A percentile compares a stretch with the other conserved stretches of the same genome.
Conservation (phyloP, 305 asterid species). For the Stenogyne calaminthoides region DNA sequence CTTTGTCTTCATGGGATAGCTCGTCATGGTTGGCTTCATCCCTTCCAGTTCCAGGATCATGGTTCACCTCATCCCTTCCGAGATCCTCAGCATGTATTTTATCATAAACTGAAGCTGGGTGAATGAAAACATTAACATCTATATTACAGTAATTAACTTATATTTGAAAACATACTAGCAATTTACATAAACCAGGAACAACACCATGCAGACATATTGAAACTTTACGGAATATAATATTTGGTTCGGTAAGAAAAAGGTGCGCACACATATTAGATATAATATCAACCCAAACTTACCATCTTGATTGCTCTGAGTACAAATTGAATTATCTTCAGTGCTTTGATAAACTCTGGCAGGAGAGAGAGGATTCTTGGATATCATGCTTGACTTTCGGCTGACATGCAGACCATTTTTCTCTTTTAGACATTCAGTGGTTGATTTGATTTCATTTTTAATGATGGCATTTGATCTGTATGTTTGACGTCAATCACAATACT, state of each 20-base stretch:
- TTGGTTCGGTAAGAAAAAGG: not conserved
- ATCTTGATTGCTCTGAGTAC: conserved; percentile 46
- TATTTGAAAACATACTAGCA: not conserved
- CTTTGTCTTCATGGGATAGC: conserved; percentile 40
- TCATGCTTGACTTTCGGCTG: conserved; percentile 70
- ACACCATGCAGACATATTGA: not conserved
- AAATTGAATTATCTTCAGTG: conserved; percentile 40
- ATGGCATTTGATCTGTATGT: conserved; percentile 81
- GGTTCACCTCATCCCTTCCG: conserved; percentile 37
- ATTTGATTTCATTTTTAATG: conserved; percentile 78
- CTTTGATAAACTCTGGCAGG: conserved; percentile 47
- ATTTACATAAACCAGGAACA: conserved; percentile 14
- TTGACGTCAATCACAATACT: conserved; percentile 37
- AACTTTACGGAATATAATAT: not conserved
- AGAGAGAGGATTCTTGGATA: conserved; percentile 74
- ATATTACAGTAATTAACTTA: not conserved
- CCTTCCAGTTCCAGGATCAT: conserved; percentile 29
- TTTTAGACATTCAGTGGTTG: conserved; percentile 52
- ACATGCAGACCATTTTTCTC: conserved; percentile 72
- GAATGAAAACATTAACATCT: conserved; percentile 14
- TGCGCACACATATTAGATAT: not conserved
- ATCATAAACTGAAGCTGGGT: conserved; percentile 42
- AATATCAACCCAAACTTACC: conserved; percentile 45
- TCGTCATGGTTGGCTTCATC: conserved; percentile 42
- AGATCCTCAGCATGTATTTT: conserved; percentile 35